phyloP scores from a whole-genome alignment of 176 grass and related monocot genomes.

The Musa itinerans region DNA sequence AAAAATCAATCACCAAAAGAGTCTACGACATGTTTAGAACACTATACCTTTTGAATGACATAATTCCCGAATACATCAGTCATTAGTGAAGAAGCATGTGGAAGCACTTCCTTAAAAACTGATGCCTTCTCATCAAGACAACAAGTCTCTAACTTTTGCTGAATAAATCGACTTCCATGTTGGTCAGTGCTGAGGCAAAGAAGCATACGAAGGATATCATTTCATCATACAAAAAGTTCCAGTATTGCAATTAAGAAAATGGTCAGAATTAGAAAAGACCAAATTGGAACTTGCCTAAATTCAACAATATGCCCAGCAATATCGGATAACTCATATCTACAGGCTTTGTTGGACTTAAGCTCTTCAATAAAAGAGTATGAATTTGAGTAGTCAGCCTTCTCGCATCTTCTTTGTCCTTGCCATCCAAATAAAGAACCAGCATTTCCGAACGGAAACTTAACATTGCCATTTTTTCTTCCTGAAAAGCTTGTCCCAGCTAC shows the following conservation, averaged over 20 bases:
- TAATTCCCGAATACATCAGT: constrained; percentile 98
- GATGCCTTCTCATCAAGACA: constrained; percentile 76
- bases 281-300: constrained; percentile 67
- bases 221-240: not conserved
- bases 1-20: not conserved
- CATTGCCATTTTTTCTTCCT: constrained; percentile 52
- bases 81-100: constrained; percentile 80
- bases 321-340: constrained; percentile 69
- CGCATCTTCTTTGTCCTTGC: constrained; percentile 48
- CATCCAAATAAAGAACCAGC: constrained; percentile 32
- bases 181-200: constrained; percentile 72
- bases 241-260: not conserved
- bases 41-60: constrained; percentile 94
- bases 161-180: constrained; percentile 99
- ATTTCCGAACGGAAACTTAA: constrained; percentile 36
- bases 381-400: constrained; percentile 57
- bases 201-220: not conserved
- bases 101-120: constrained; percentile 82
- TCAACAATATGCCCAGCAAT: constrained; percentile 71
- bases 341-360: constrained; percentile 65
- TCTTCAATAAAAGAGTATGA: constrained; percentile 75
- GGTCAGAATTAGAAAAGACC: constrained; percentile 2
- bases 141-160: constrained; percentile 90
- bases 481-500: constrained; percentile 31
- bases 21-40: not conserved